phyloP scores from a whole-genome alignment of 2,329 filamentous ascomycete genomes.

The Mollisiaceae sp. region DNA sequence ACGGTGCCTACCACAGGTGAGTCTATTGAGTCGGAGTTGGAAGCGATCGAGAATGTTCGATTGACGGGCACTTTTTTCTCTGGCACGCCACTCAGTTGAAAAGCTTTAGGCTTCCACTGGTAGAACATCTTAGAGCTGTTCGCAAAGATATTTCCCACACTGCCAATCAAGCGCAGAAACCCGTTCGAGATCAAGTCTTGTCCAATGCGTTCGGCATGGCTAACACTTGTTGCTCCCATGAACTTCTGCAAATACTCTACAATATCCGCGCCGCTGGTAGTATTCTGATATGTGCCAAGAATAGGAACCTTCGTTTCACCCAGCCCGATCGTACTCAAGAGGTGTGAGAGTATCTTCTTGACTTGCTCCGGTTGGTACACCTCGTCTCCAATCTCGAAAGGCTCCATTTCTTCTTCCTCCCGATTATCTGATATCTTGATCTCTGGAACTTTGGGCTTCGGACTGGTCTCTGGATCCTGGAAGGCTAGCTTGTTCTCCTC shows the following conservation, averaged over 20 bases:
- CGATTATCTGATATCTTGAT: constrained; percentile 80
- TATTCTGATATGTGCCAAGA: constrained; percentile 92
- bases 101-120: constrained; percentile 93
- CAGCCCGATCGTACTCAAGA: constrained; percentile 84
- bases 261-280: constrained; percentile 88
- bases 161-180: constrained; percentile 88
- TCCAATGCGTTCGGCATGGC: constrained; percentile 91
- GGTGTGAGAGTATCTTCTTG: constrained; percentile 86
- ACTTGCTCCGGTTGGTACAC: constrained; percentile 84
- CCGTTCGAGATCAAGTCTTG: constrained; percentile 89
- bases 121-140: constrained; percentile 98
- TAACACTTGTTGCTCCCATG: constrained; percentile 82
- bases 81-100: constrained; percentile 83
- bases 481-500: constrained; percentile 99
- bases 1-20: constrained; percentile 83
- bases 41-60: constrained; percentile 75
- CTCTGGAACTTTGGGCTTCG: constrained; percentile 72
- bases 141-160: constrained; percentile 92
- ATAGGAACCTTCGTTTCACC: constrained; percentile 95
- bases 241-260: constrained; percentile 93
- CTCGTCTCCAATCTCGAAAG: constrained; percentile 89
- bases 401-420: constrained; percentile 76
- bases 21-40: constrained; percentile 64
- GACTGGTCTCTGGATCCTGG: constrained; percentile 79
- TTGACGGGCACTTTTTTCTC: constrained; percentile 80